Percentiles rank a stretch among this genome's conserved stretches.
Conservation (phyloP, 305 asterid species). For the Fraxinus paxiana region DNA sequence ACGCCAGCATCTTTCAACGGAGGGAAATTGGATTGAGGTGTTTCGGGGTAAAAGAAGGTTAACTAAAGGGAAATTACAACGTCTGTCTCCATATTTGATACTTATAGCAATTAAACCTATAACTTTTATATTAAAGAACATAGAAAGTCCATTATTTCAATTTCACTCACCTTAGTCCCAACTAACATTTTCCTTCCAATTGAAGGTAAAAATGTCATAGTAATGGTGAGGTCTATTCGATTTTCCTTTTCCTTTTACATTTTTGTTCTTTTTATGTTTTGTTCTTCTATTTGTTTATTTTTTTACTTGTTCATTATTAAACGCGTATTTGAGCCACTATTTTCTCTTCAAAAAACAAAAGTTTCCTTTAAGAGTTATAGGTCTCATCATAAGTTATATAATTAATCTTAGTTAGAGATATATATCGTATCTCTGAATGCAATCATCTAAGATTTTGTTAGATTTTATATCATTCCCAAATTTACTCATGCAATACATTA, state of each 20-base stretch:
- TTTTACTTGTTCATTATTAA: too few relatives aligned
- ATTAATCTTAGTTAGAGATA: too few relatives aligned
- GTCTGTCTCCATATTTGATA: background rate
- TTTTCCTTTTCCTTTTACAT: background rate
- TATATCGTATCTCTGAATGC: too few relatives aligned
- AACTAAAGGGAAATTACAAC: background rate
- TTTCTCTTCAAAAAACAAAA: too few relatives aligned
- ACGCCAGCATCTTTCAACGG: conserved; percentile 42
- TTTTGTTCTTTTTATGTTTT: background rate
- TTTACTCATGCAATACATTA: background rate
- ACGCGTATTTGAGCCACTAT: background rate
- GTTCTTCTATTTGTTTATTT: too few relatives aligned
- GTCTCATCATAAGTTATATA: background rate
- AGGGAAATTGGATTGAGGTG: conserved; percentile 25
- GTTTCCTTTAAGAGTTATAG: background rate
- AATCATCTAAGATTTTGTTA: background rate
- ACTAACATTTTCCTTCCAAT: background rate
- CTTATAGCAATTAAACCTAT: background rate
- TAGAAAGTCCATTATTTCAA: background rate
- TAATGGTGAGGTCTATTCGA: background rate
- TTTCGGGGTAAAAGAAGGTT: background rate
- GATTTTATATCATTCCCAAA: background rate
- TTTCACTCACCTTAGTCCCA: background rate
- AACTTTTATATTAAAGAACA: background rate
- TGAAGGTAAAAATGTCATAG: background rate